Percentiles rank a stretch among this genome's conserved stretches.
Conservation (phyloP, 2,329 filamentous ascomycete species). For the Alternaria sp. region DNA sequence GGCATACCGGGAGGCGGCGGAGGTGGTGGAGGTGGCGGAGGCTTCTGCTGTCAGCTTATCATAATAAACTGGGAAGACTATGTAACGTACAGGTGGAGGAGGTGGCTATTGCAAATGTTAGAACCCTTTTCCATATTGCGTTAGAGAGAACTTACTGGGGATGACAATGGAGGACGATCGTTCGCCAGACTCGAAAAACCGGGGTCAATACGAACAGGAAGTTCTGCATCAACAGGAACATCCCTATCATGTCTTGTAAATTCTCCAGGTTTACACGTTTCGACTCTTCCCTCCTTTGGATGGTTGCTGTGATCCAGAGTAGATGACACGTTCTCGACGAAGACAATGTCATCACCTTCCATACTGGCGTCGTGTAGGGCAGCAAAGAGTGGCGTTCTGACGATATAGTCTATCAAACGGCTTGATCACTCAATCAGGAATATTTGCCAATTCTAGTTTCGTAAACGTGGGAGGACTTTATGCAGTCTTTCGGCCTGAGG, state of each 20-base stretch:
- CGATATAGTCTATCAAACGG: rapidly evolving
- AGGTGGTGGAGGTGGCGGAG: neutral
- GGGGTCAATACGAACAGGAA: neutral
- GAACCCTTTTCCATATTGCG: neutral
- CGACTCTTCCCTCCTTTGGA: neutral
- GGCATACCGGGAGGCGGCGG: neutral
- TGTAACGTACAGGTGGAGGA: constrained; percentile 4
- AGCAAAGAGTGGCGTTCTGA: neutral
- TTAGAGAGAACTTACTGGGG: neutral
- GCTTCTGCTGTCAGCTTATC: neutral
- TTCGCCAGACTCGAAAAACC: neutral
- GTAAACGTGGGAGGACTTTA: neutral
- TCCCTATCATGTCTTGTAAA: neutral
- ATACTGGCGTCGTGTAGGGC: neutral
- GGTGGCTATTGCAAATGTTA: neutral
- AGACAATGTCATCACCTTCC: constrained; percentile 24
- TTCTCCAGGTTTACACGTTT: neutral
- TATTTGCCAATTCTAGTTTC: neutral
- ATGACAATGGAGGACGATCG: neutral
- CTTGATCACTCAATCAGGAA: neutral
- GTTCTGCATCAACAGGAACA: rapidly evolving
- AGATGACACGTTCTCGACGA: constrained; percentile 20
- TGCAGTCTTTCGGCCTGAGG: neutral
- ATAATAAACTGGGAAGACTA: neutral
- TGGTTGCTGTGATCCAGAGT: neutral